Evolutionary conservation across 2,329 filamentous ascomycete species (phyloP).

Genomic region (Talaromyces sp.): DNA sequence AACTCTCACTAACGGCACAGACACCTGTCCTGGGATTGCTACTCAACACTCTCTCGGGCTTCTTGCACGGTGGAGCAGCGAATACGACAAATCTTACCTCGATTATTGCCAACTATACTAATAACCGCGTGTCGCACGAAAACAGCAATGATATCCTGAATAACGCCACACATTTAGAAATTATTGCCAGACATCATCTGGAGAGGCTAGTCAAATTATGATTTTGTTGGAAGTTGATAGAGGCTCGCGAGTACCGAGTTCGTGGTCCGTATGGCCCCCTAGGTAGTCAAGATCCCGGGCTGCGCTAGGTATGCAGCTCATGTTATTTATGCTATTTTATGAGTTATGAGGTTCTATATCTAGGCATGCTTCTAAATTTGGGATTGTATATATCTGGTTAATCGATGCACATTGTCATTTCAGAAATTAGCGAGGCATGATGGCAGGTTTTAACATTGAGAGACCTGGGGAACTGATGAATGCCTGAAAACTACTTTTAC

Average conservation of each 20-base stretch:
- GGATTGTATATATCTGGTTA: not conserved
- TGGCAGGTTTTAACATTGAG: too few relatives aligned
- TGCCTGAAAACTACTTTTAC: not conserved
- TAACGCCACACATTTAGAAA: slow-evolving; percentile 9
- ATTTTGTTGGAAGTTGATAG: not conserved
- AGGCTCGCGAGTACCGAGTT: not conserved
- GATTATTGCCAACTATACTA: not conserved
- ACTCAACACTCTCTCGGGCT: slow-evolving; percentile 23
- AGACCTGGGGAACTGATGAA: too few relatives aligned
- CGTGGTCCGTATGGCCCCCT: not conserved
- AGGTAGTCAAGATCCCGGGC: not conserved
- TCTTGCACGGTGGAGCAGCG: not conserved
- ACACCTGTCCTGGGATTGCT: slow-evolving; percentile 25
- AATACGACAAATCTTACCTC: slow-evolving; percentile 11
- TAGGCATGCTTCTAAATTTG: not conserved
- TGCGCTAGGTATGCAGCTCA: not conserved
- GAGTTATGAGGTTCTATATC: slow-evolving; percentile 7
- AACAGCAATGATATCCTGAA: not conserved
- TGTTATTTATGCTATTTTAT: slow-evolving; percentile 12
- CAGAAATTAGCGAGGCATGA: too few relatives aligned
- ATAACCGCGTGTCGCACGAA: not conserved
- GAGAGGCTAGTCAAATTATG: slow-evolving; percentile 8
- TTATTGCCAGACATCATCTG: slow-evolving; percentile 8
- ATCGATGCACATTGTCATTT: too few relatives aligned
- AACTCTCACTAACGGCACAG: slow-evolving; percentile 27